Conservation (phyloP, 305 asterid genomes). For the Euphrasia arctica region DNA sequence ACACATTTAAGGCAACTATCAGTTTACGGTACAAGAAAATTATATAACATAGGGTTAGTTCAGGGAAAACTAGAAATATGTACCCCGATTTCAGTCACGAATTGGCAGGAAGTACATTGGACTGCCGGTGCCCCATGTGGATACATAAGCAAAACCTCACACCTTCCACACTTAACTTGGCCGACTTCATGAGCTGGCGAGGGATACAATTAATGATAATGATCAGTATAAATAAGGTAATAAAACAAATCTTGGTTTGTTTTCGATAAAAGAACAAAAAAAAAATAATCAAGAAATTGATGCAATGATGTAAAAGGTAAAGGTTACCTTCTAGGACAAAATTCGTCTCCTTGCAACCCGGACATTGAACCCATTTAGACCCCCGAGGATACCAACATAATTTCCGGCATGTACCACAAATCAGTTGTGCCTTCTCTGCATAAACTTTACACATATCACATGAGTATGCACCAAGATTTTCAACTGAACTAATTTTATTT, state of each 20-base stretch:
- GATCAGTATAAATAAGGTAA: background rate
- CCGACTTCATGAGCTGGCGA: conserved; percentile 73
- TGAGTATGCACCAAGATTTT: background rate
- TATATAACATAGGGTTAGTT: background rate
- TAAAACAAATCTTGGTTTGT: background rate
- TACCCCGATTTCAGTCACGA: conserved; percentile 81
- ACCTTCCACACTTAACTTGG: conserved; percentile 82
- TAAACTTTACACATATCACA: conserved; percentile 13
- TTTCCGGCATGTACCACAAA: conserved; percentile 86
- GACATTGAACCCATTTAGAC: conserved; percentile 73
- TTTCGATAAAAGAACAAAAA: background rate
- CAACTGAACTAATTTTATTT: background rate
- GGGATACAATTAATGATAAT: background rate
- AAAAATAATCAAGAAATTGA: background rate
- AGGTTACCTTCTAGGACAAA: conserved; percentile 77
- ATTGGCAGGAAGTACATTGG: conserved; percentile 71
- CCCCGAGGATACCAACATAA: conserved; percentile 82
- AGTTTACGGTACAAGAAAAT: background rate
- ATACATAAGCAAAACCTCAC: conserved; percentile 80
- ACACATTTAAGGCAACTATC: conserved; percentile 20
- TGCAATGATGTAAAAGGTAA: conserved; percentile 7
- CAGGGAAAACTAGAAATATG: conserved; percentile 26
- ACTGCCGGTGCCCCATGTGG: conserved; percentile 79
- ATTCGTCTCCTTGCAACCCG: conserved; percentile 80
- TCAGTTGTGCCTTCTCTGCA: conserved; percentile 81